Base-by-base conservation (phyloP, 192 early-diverging fungal species). In the Backusella morwellensis region DNA sequence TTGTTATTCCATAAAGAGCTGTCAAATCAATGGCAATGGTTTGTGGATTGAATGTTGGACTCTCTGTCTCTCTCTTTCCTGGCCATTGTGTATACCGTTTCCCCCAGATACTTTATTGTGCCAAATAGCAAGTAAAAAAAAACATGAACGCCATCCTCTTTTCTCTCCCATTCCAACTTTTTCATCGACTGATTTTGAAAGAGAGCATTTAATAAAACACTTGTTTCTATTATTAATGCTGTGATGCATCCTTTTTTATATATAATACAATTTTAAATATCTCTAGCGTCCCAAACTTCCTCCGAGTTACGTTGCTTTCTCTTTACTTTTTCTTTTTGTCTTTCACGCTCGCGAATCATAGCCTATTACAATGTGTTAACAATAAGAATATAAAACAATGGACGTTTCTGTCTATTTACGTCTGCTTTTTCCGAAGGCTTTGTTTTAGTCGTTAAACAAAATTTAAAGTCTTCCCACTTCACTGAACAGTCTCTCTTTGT, bases 401-500 rank as follows among this genome's bases (percentile, higher is more conserved):
- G 40, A 23, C 11, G 7, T 6, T 38, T 44, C 9, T 59, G 34
- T 6, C 11, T 35, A 59, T 54, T 80, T 77, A 86, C 85, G 59
- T 86, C 80, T 12, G 85, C 81, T 14, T 76, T 74, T 67, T 81
- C 73, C 3, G 75, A 77, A 2, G 85, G 76, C 66, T 84, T 86
- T 3, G 85, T 82, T 68, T 86, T 86, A 29, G 82, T 77, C n/a
- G 70, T 78, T 34, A 86, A 44, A 72, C 85, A 86, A 50, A 86
- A 84, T 21, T 84, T 86, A 40, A 86, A 78, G 38, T 86, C 81
- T 21, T 86, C 85, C 68, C 82, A 84, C 19, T 73, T 70, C 9
- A 26, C 75, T 11, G 69, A 77, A 63, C 85, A 86, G 66, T 85
- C 81, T 71, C 73, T 83, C 56, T 83, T 84, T 36, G 74, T 75